Evolutionary conservation across 2,329 filamentous ascomycete species (phyloP).

Genomic region (Penicillium olsonii): DNA sequence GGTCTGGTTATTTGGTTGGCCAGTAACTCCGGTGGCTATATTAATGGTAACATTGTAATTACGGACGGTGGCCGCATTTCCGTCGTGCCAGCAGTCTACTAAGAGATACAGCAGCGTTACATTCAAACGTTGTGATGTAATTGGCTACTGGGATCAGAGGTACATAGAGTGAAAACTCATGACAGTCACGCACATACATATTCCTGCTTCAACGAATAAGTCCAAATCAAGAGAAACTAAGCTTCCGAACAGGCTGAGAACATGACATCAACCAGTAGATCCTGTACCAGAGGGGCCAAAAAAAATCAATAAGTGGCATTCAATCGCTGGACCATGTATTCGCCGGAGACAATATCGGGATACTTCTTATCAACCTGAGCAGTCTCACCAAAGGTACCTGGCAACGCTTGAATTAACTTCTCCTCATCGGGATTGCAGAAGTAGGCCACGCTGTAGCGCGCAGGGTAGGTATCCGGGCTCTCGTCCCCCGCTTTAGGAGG

Average conservation of each 20-base stretch:
- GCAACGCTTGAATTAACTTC: slow-evolving; percentile 74
- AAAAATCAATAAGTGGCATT: slow-evolving; percentile 65
- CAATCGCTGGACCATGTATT: slow-evolving; percentile 78
- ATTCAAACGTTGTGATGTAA: no score
- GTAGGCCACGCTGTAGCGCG: slow-evolving; percentile 86
- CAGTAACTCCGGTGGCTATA: slow-evolving; percentile 64
- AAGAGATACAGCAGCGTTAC: no score
- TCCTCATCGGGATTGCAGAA: slow-evolving; percentile 87
- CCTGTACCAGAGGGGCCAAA: no score
- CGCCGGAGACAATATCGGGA: slow-evolving; percentile 71
- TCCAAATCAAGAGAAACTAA: no score
- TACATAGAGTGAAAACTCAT: neutral
- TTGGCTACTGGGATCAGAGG: neutral
- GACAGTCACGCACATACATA: no score
- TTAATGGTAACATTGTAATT: slow-evolving; percentile 64
- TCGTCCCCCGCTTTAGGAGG: slow-evolving; percentile 61
- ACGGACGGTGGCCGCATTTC: slow-evolving; percentile 65
- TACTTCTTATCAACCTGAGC: slow-evolving; percentile 73
- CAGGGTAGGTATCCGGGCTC: slow-evolving; percentile 59
- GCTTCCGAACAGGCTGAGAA: no score
- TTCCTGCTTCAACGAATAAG: no score
- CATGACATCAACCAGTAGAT: no score
- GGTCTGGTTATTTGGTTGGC: slow-evolving; percentile 67
- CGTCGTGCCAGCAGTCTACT: slow-evolving; percentile 59
- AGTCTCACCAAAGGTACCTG: slow-evolving; percentile 67